phyloP scores from a whole-genome alignment of 331 rosid genomes.

The Spiraea crenata region DNA sequence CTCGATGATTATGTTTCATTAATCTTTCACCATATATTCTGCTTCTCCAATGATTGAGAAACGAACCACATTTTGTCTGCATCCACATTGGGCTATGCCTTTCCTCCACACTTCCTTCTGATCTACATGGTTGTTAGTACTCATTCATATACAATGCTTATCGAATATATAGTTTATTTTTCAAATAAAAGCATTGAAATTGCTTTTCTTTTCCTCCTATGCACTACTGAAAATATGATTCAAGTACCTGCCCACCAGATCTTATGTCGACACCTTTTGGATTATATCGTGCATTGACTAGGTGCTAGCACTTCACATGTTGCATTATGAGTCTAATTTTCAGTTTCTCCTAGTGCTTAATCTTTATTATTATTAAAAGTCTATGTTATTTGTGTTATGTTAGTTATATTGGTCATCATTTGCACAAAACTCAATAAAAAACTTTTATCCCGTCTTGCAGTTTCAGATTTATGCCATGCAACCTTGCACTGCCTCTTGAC shows the following conservation, averaged over 20 bases:
- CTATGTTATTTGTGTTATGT: no score
- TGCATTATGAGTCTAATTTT: not conserved
- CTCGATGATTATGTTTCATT: not conserved
- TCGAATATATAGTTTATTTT: not conserved
- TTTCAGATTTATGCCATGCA: conserved; percentile 78
- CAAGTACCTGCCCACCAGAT: not conserved
- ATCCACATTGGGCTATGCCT: not conserved
- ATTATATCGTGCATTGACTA: not conserved
- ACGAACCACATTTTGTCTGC: no score
- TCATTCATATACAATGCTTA: not conserved
- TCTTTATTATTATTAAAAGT: no score
- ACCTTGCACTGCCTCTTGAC: conserved; percentile 86
- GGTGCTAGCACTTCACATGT: not conserved
- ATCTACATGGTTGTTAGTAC: not conserved
- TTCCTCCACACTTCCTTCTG: not conserved
- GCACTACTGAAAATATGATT: not conserved
- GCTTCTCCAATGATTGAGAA: no score
- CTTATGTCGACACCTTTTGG: not conserved
- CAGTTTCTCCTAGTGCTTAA: no score
- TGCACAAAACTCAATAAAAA: not conserved
- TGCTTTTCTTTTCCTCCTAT: not conserved
- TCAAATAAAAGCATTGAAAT: conserved; percentile 1
- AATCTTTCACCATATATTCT: not conserved
- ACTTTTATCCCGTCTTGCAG: conserved; percentile 38
- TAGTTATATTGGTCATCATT: no score